phyloP scores from a whole-genome alignment of 805 yeast genomes.

The Nakazawaea peltata region DNA sequence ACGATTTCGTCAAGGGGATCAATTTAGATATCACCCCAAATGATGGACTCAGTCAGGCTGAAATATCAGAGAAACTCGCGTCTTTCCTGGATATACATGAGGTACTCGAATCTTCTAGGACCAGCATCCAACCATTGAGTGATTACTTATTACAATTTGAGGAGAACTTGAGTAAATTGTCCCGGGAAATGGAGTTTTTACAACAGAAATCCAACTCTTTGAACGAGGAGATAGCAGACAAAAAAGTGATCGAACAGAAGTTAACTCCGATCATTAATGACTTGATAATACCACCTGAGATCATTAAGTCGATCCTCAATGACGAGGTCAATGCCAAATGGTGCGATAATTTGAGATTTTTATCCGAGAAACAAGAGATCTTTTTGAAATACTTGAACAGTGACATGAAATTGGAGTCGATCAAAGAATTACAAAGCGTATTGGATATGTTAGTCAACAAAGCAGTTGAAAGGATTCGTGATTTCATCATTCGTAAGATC shows the following conservation, averaged over 20 bases:
- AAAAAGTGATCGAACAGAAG: constrained; percentile 38
- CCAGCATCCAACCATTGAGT: constrained; percentile 41
- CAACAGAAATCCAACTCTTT: constrained; percentile 45
- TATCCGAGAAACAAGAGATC: constrained; percentile 52
- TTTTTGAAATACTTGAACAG: constrained; percentile 30
- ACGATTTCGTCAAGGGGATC: neutral
- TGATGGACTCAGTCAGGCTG: neutral
- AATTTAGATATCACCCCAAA: neutral
- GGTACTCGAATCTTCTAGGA: constrained; percentile 22
- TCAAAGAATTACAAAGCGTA: constrained; percentile 19
- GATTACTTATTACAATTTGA: constrained; percentile 49
- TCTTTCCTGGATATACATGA: constrained; percentile 20
- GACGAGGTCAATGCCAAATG: constrained; percentile 54
- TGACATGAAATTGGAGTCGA: constrained; percentile 11
- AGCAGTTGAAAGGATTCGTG: constrained; percentile 70
- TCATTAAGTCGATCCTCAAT: constrained; percentile 47
- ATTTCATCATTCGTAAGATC: constrained; percentile 56
- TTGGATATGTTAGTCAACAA: constrained; percentile 50
- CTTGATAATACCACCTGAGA: constrained; percentile 65
- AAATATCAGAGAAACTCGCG: constrained; percentile 6
- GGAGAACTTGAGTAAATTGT: constrained; percentile 42
- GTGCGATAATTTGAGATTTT: constrained; percentile 56
- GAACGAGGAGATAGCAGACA: constrained; percentile 36
- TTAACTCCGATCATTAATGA: constrained; percentile 75
- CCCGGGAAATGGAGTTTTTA: constrained; percentile 54